These are phyloP conservation scores for Passalora sequoiae DNA, from an alignment of 2,329 filamentous ascomycete species.

Conservation along the genomic window DNA sequence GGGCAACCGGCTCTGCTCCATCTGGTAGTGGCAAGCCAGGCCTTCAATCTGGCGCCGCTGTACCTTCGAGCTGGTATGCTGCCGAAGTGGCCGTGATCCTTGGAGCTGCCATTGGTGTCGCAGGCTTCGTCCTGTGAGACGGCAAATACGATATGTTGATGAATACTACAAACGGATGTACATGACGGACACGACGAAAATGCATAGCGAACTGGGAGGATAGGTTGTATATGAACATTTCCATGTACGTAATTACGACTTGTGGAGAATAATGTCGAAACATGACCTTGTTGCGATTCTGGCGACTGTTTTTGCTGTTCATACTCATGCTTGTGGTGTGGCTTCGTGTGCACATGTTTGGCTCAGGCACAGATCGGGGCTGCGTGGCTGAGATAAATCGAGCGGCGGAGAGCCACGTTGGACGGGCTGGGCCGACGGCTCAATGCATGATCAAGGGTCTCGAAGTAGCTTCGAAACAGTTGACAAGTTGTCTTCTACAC, in stretches of 20 bases:
- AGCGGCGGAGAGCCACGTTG: too few species aligned
- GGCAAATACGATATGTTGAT: conserved; percentile 1
- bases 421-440: neutral
- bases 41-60: conserved; percentile 38
- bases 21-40: conserved; percentile 28
- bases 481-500: conserved; percentile 1
- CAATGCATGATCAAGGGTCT: neutral
- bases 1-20: conserved; percentile 3
- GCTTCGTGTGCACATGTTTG: too few species aligned
- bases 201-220: conserved; percentile 1
- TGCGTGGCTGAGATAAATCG: too few species aligned
- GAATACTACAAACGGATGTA: conserved; percentile 3
- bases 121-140: conserved; percentile 31
- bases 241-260: neutral
- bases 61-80: conserved; percentile 22
- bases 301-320: neutral
- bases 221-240: neutral
- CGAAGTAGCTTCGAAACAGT: too few species aligned
- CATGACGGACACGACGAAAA: conserved; percentile 1
- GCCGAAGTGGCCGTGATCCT: conserved; percentile 31
- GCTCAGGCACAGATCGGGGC: too few species aligned
- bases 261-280: too few species aligned
- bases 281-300: too few species aligned
- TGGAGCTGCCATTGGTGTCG: conserved; percentile 33
- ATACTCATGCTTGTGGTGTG: neutral